Evolutionary conservation across 2,329 filamentous ascomycete species (phyloP), one percentile per base, ranked within the genome.

Genomic region (Graphium sp.): DNA sequence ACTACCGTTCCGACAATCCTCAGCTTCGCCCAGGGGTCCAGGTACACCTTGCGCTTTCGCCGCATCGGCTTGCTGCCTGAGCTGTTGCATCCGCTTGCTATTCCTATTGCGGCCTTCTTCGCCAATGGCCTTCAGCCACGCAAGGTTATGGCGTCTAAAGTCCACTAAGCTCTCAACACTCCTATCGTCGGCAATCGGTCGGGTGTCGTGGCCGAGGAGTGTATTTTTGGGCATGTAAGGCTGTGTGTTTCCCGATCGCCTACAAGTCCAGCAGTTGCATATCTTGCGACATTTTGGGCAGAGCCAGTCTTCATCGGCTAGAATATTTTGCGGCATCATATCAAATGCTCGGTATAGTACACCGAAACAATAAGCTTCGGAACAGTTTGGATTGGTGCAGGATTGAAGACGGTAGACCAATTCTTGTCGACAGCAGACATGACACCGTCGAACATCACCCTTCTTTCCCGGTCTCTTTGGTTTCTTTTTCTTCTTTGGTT

Each of bases 81-180:
- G 43, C 12, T 56, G 50, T 46, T 65, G 61, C 62, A 72, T 71
- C 10, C 66, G 56, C 32, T 58, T 62, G 40, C 61, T 67, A 35
- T 67, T 56, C 26, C 62, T 60, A 39, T 60, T 69, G 15, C 67
- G 61, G 32, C 62, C 59, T 34, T 69, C 64, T 32, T 72, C 67
- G 10, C 66, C 67, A 11, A 55, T 51, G 8, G 58, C 64, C 43
- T 68, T 69, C 26, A 95, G 56, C 83, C 84, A 94, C 23, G 66
- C 68, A 16, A 92, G 58, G 46, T 98, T 98, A 30, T 91, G 87
- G 22, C 81, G 62, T 16, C 80, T 74, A 49, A 94, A 94, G 46
- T 95, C 84, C 7, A 95, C 83, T 14, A 95, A 63, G 15, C 74
- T 76, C 48, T 95, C 87, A 5, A 93, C 73, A 42, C 85, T 94